These are phyloP conservation scores for Arthroderma sp. DNA, from an alignment of 2,329 filamentous ascomycete genomes.

Conservation along the genomic window DNA sequence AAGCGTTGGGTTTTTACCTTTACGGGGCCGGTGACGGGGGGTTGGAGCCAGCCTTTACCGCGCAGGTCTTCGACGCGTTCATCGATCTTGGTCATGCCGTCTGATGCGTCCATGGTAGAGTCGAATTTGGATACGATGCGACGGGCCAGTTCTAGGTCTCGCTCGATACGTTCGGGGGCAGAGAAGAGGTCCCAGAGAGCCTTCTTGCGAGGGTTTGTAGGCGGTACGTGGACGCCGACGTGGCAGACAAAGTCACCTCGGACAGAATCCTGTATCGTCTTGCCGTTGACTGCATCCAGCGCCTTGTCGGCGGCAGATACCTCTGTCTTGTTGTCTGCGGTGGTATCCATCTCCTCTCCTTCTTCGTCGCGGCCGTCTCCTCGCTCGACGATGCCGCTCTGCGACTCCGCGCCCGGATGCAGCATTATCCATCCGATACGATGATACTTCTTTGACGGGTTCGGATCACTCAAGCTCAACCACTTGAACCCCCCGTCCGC, in stretches of 20 bases:
- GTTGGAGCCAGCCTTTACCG: slow-evolving; percentile 63
- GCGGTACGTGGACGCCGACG: slow-evolving; percentile 88
- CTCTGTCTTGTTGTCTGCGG: neutral
- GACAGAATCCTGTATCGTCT: slow-evolving; percentile 88
- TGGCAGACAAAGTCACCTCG: slow-evolving; percentile 96
- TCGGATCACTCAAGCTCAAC: slow-evolving; percentile 90
- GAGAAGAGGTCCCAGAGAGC: slow-evolving; percentile 95
- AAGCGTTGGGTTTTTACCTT: slow-evolving; percentile 39
- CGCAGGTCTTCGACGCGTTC: slow-evolving; percentile 73
- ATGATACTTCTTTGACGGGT: slow-evolving; percentile 92
- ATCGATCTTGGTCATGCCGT: slow-evolving; percentile 69
- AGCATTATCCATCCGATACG: slow-evolving; percentile 98
- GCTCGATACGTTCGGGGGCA: slow-evolving; percentile 81
- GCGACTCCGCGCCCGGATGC: slow-evolving; percentile 53
- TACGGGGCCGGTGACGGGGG: slow-evolving; percentile 37
- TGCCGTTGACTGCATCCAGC: slow-evolving; percentile 88
- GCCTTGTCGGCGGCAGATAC: slow-evolving; percentile 57
- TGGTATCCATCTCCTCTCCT: slow-evolving; percentile 40
- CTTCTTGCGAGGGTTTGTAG: slow-evolving; percentile 77
- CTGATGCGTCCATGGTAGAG: slow-evolving; percentile 64
- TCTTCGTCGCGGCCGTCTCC: slow-evolving; percentile 61
- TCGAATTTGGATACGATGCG: slow-evolving; percentile 77
- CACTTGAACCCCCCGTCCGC: slow-evolving; percentile 88
- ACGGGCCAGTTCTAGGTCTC: slow-evolving; percentile 72
- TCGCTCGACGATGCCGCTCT: slow-evolving; percentile 55